Evolutionary conservation across 371 early-diverging fungal genomes (phyloP).

Genomic region (Vairimorpha ceranae): DNA sequence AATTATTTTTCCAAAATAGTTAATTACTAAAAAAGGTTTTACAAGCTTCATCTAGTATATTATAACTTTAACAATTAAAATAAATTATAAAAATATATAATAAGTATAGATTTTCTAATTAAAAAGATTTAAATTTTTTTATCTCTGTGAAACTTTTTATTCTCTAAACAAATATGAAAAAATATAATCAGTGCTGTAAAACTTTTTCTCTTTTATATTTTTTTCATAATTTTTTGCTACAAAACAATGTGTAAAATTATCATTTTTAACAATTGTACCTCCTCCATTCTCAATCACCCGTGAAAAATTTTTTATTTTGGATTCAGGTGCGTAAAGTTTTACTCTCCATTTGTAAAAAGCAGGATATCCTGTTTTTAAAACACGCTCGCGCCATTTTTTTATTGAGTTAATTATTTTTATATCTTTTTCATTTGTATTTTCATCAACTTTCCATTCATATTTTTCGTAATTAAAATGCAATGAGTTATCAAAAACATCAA

Average conservation of each 20-base stretch:
- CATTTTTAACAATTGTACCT: slow-evolving; percentile 35
- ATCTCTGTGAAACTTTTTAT: no score
- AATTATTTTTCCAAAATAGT: no score
- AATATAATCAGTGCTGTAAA: slow-evolving; percentile 45
- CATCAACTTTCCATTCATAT: slow-evolving; percentile 50
- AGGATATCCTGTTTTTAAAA: slow-evolving; percentile 32
- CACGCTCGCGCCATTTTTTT: slow-evolving; percentile 45
- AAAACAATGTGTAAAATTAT: slow-evolving; percentile 57
- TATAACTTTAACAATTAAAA: no score
- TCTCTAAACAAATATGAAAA: slow-evolving; percentile 57
- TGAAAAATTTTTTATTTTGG: slow-evolving; percentile 34
- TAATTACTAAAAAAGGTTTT: no score
- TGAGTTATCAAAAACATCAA: slow-evolving; percentile 53
- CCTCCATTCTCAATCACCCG: slow-evolving; percentile 53
- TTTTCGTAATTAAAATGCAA: slow-evolving; percentile 39
- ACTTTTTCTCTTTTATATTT: slow-evolving; percentile 25
- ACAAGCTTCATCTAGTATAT: no score
- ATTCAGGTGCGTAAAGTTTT: slow-evolving; percentile 40
- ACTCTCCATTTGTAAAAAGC: slow-evolving; percentile 61
- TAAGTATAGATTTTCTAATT: no score
- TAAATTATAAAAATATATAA: no score
- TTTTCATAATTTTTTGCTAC: slow-evolving; percentile 54
- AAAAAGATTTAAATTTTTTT: no score
- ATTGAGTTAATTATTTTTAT: slow-evolving; percentile 41
- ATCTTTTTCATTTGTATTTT: slow-evolving; percentile 31